Percentiles rank a stretch among this genome's conserved stretches.
Conservation (phyloP, 2,329 filamentous ascomycete genomes). For the Nigrospora osmanthi region DNA sequence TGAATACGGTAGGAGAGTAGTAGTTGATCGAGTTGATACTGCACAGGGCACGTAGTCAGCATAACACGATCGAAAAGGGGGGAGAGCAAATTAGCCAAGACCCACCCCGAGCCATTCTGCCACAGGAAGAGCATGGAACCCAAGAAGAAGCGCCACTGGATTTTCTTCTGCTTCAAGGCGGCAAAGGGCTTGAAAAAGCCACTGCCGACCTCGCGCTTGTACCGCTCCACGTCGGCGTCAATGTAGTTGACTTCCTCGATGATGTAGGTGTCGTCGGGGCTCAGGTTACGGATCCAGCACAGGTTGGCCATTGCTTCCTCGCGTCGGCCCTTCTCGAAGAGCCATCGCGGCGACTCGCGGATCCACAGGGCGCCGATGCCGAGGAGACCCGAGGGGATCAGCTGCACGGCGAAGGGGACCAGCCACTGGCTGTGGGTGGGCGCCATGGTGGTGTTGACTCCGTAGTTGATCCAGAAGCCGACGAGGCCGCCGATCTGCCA, state of each 20-base stretch:
- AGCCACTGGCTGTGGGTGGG: slow-evolving; percentile 49
- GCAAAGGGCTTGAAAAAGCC: slow-evolving; percentile 72
- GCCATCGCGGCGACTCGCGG: slow-evolving; percentile 61
- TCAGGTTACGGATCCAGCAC: slow-evolving; percentile 57
- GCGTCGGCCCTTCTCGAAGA: slow-evolving; percentile 53
- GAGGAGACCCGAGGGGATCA: slow-evolving; percentile 58
- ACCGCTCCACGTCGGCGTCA: slow-evolving; percentile 60
- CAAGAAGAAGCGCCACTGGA: slow-evolving; percentile 66
- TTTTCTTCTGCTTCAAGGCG: slow-evolving; percentile 43
- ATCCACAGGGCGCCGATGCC: slow-evolving; percentile 52
- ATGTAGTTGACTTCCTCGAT: slow-evolving; percentile 66
- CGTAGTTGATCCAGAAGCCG: slow-evolving; percentile 61
- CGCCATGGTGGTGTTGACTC: slow-evolving; percentile 42
- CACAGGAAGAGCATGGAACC: slow-evolving; percentile 69
- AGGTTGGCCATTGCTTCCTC: slow-evolving; percentile 51
- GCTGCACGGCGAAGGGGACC: slow-evolving; percentile 58
- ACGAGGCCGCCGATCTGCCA: slow-evolving; percentile 58
- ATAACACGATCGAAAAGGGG: too few relatives aligned
- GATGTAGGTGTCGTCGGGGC: slow-evolving; percentile 54
- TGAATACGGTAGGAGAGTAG: slow-evolving; percentile 57
- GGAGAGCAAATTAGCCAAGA: too few relatives aligned
- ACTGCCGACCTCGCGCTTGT: slow-evolving; percentile 52
- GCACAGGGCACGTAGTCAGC: too few relatives aligned
- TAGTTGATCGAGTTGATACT: slow-evolving; percentile 62
- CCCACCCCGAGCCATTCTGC: slow-evolving; percentile 61